Base-by-base conservation (phyloP, 139 green algal species). In the Chlamydomonas applanata region DNA sequence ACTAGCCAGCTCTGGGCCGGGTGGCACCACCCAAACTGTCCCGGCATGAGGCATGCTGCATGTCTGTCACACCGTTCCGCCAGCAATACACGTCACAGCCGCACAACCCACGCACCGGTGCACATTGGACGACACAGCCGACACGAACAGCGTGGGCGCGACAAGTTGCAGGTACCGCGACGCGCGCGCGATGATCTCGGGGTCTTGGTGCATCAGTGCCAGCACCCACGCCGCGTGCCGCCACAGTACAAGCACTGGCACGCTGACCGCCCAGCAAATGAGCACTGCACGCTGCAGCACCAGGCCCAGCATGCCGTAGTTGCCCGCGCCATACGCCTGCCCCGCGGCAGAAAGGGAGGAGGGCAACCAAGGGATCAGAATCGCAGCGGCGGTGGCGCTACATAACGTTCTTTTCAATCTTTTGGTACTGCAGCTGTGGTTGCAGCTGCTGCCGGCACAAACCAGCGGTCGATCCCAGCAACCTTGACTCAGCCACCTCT, bases 251-350 rank as follows among this genome's bases (percentile, higher is more conserved):
- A 60, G 20, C 7, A 95, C 71, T 17, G 73, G 63, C 0, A 83
- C 19, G 35, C 79, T 82, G 5, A 78, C 81, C 4, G 74, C 46
- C 64, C 73, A 84, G 73, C 53, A 69, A 4, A 64, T n/a, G 20
- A 67, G 69, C 40, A 63, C 24, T 19, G 72, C 60, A 22, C 72
- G 45, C 72, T 78, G 72, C 61, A 78, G 75, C 4, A 88, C 60
- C 16, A 88, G 40, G 19, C 91, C 90, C 62, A 94, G 45, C 14
- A 75, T 71, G 2, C 29, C 32, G 83, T 93, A 94, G 70, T 89
- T 83, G 0, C 77, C 72, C 0, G 91, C 91, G 11, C 91, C 91
- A 70, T 80, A 94, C 0, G 84, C 89, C 80, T 95, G 77, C 1
- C 0, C 32, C 27, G 45, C 34, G 72, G 1, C 40, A 32, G n/a